Percentiles rank a stretch among this genome's conserved stretches.
phyloP scores from a whole-genome alignment of 768 basidiomycete genomes.

The Phylloporus sp. region DNA sequence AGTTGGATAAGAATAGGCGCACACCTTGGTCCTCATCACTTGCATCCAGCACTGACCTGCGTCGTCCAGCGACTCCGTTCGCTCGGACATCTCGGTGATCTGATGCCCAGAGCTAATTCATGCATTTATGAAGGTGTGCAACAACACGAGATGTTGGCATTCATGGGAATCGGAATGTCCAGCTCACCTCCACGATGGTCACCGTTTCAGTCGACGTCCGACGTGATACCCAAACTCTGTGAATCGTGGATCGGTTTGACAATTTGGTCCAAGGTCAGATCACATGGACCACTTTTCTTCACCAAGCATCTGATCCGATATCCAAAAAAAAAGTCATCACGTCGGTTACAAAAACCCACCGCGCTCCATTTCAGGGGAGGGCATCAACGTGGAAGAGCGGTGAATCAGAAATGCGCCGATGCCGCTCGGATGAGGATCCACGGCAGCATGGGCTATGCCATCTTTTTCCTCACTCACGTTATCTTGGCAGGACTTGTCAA shows the following conservation, averaged over 20 bases:
- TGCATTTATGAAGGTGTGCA: constrained; percentile 34
- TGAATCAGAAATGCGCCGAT: not conserved
- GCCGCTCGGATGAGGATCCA: constrained; percentile 11
- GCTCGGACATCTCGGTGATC: too few relatives aligned
- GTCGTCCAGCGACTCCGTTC: constrained; percentile 42
- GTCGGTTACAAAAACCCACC: constrained; percentile 33
- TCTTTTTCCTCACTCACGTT: constrained; percentile 62
- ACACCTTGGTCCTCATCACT: constrained; percentile 44
- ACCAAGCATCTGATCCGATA: constrained; percentile 45
- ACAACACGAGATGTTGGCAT: not conserved
- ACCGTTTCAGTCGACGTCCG: too few relatives aligned
- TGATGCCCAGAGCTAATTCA: too few relatives aligned
- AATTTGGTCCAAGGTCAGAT: not conserved
- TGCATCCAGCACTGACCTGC: constrained; percentile 43
- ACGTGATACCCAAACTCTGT: constrained; percentile 51
- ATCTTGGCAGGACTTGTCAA: constrained; percentile 36
- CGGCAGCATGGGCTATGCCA: constrained; percentile 44
- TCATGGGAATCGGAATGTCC: not conserved
- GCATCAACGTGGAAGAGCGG: not conserved
- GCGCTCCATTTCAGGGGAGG: constrained; percentile 47
- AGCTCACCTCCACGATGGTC: constrained; percentile 48
- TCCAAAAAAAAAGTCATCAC: not conserved
- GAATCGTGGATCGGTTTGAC: constrained; percentile 39
- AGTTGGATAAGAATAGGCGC: constrained; percentile 14
- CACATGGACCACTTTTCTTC: constrained; percentile 27